A percentile compares a stretch with the other conserved stretches of the same genome.
Evolutionary conservation across 768 basidiomycete genomes (phyloP).

Genomic region (Mrakia hoshinonis): DNA sequence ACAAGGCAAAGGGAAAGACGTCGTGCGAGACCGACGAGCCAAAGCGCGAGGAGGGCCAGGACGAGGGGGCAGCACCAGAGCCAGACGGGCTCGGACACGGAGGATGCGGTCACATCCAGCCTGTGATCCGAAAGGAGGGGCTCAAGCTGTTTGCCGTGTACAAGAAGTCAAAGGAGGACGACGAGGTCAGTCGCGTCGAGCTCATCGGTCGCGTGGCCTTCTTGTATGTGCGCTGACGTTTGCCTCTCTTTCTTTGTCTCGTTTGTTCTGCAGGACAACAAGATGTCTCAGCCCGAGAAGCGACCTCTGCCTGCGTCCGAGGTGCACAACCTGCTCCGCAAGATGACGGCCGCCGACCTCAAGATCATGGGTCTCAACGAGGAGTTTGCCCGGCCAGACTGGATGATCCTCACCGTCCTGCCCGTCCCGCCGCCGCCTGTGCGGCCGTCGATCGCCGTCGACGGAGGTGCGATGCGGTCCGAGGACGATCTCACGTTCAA

Average conservation of each 20-base stretch:
- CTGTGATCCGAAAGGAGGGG: constrained; percentile 83
- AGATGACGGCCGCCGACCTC: constrained; percentile 83
- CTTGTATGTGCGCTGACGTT: background rate
- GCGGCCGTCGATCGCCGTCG: constrained; percentile 92
- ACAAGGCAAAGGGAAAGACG: constrained; percentile 50
- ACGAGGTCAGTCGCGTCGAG: constrained; percentile 50
- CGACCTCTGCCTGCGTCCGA: constrained; percentile 67
- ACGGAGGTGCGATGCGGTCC: constrained; percentile 90
- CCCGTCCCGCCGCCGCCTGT: constrained; percentile 98
- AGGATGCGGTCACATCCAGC: constrained; percentile 92
- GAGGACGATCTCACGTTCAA: constrained; percentile 99
- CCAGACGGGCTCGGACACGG: constrained; percentile 56
- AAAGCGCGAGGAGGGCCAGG: constrained; percentile 61
- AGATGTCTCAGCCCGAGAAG: constrained; percentile 38
- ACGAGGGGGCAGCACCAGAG: constrained; percentile 41
- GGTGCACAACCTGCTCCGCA: constrained; percentile 89
- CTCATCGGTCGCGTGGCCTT: background rate
- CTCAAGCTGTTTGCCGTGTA: constrained; percentile 89
- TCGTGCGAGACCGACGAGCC: constrained; percentile 79
- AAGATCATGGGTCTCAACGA: constrained; percentile 83
- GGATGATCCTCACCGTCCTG: constrained; percentile 98
- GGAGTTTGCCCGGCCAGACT: constrained; percentile 92
- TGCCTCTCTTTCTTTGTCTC: background rate
- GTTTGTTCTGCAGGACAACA: constrained; percentile 34
- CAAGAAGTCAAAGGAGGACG: constrained; percentile 85